Percentiles rank a stretch among this genome's conserved stretches.
phyloP scores from a whole-genome alignment of 2,329 filamentous ascomycete genomes.

The Aspergillus ibericus region DNA sequence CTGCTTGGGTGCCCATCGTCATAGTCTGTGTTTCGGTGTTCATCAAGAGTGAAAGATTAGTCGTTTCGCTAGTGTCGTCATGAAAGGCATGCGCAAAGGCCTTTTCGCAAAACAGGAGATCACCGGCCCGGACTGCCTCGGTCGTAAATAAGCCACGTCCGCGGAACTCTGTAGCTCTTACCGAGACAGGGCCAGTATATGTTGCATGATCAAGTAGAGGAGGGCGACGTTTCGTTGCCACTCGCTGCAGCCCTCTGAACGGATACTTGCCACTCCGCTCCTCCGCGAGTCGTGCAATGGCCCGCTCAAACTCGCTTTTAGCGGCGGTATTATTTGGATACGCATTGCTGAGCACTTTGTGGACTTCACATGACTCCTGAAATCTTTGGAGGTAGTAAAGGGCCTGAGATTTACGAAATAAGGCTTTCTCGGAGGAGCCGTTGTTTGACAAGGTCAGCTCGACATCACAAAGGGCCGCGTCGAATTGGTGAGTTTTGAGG shows the following conservation, averaged over 20 bases:
- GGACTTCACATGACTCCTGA: slow-evolving; percentile 35
- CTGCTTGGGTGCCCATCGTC: slow-evolving; percentile 41
- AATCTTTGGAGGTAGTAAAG: slow-evolving; percentile 48
- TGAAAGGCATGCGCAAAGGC: slow-evolving; percentile 47
- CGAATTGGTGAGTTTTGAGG: slow-evolving; percentile 33
- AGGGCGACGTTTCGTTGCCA: slow-evolving; percentile 35
- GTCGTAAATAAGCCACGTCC: slow-evolving; percentile 56
- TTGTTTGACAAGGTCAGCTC: slow-evolving; percentile 16
- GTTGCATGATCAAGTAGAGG: slow-evolving; percentile 52
- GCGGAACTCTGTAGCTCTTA: slow-evolving; percentile 42
- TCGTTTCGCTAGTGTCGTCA: neutral
- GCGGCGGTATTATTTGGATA: slow-evolving; percentile 39
- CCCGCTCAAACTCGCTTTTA: slow-evolving; percentile 30
- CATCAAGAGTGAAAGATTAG: slow-evolving; percentile 36
- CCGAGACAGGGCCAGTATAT: slow-evolving; percentile 44
- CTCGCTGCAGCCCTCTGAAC: slow-evolving; percentile 28
- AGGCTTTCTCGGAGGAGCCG: slow-evolving; percentile 42
- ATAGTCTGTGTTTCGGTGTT: slow-evolving; percentile 35
- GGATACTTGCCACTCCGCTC: slow-evolving; percentile 21
- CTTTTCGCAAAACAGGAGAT: slow-evolving; percentile 59
- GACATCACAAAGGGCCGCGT: slow-evolving; percentile 37
- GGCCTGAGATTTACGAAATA: slow-evolving; percentile 49
- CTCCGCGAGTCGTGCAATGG: slow-evolving; percentile 21
- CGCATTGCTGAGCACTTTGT: slow-evolving; percentile 31
- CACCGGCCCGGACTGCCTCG: slow-evolving; percentile 48